phyloP scores from a whole-genome alignment of 2,329 filamentous ascomycete species.

The Penicillium sp. region DNA sequence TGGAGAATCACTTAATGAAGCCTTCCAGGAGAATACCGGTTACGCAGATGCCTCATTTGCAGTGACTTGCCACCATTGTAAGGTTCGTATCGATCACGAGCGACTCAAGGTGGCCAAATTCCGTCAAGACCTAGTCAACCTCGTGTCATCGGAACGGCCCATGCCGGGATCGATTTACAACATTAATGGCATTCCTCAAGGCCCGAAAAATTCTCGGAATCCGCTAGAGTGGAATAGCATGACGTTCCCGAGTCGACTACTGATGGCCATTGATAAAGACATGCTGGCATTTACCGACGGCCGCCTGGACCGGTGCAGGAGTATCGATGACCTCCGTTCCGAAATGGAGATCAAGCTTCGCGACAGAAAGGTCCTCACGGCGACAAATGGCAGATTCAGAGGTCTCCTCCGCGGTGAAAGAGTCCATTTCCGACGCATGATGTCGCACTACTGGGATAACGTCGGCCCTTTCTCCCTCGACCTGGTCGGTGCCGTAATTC shows the following conservation, averaged over 20 bases:
- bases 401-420: slow-evolving; percentile 18
- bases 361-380: slow-evolving; percentile 49
- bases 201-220: not conserved
- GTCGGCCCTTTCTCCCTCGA: slow-evolving; percentile 39
- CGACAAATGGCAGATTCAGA: slow-evolving; percentile 13
- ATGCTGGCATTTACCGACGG: slow-evolving; percentile 59
- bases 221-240: not conserved
- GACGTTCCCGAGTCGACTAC: slow-evolving; percentile 20
- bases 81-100: slow-evolving; percentile 52
- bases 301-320: slow-evolving; percentile 44
- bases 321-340: slow-evolving; percentile 38
- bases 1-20: slow-evolving; percentile 11
- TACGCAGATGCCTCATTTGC: slow-evolving; percentile 47
- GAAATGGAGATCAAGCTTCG: slow-evolving; percentile 32
- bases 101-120: slow-evolving; percentile 63
- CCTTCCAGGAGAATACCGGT: slow-evolving; percentile 24
- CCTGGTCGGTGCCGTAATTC: slow-evolving; percentile 42
- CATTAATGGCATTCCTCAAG: slow-evolving; percentile 50
- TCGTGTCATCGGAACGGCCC: slow-evolving; percentile 50
- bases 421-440: slow-evolving; percentile 46
- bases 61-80: slow-evolving; percentile 53
- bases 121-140: slow-evolving; percentile 50
- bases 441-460: slow-evolving; percentile 45
- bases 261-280: slow-evolving; percentile 25
- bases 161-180: slow-evolving; percentile 68